Base-by-base conservation (phyloP, 2,329 filamentous ascomycete species). In the Monosporascus sp. region DNA sequence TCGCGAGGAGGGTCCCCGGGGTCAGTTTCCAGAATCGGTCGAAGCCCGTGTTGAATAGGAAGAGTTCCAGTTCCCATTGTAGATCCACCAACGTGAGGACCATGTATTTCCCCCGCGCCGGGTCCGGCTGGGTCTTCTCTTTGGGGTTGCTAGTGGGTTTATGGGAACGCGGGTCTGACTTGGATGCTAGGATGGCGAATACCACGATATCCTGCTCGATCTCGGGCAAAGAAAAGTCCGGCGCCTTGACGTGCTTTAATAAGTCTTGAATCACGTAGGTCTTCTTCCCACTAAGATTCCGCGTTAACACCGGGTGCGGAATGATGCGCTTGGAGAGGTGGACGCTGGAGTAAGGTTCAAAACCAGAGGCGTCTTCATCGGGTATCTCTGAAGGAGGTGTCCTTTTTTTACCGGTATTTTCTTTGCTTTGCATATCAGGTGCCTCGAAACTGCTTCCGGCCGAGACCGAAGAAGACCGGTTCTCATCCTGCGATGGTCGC, bases 11-110 rank as follows among this genome's bases (percentile, higher is more conserved):
- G 0, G 92, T 97, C n/a, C 94, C 94, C 2, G 90, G 82, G 0
- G 86, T 86, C n/a, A 97, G 76, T 67, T 96, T 96, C 87, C 93
- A 97, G 74, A 94, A 99, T 51, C 89, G 85, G 17, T 89, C 87
- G 63, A 97, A 97, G 7, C 90, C 95, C 0, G 87, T 85, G 63
- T 89, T 89, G 71, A 99, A 99, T 15, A 99, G 81, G 63, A 91
- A 97, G 43, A 97, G 80, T 59, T 97, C 92, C 14, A 99, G 71
- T 62, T 96, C 90, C 83, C 86, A 96, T 63, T 90, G 87, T 11
- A 99, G 76, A 69, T 99, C 93, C 0, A 89, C 90, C 3, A 99
- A 77, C 2, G 84, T 89, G 57, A 99, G 76, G 2, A 93, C 87
- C 89, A 99, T 97, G 74, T 95, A 99, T 69, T 96, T 97, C 49